Conservation (phyloP, 495 filamentous ascomycete species). For the Achaetomiella virescens region DNA sequence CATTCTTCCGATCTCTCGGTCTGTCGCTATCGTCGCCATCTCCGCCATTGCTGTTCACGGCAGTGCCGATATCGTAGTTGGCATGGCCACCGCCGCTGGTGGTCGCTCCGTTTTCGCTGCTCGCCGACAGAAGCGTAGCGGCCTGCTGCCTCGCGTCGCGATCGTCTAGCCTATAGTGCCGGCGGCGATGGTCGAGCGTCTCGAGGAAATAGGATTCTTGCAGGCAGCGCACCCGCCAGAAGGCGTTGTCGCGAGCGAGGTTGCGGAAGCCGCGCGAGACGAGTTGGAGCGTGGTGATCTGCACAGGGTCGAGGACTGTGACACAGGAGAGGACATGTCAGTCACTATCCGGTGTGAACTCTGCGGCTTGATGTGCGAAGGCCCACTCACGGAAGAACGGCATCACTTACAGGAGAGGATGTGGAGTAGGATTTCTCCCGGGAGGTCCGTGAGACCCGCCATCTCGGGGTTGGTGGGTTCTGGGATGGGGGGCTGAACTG, state of each 20-base stretch:
- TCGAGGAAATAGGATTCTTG: conserved; percentile 55
- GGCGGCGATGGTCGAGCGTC: conserved; percentile 40
- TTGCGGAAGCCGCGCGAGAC: conserved; percentile 60
- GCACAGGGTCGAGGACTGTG: conserved; percentile 59
- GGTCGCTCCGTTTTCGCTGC: neutral
- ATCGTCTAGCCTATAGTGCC: conserved; percentile 28
- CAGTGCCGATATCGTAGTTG: neutral
- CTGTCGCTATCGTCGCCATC: neutral
- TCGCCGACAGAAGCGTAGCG: neutral
- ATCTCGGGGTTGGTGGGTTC: neutral
- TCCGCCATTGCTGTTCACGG: neutral
- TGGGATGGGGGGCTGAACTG: neutral
- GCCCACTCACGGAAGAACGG: neutral
- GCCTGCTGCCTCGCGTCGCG: conserved; percentile 7
- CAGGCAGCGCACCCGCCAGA: conserved; percentile 74
- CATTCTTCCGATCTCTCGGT: neutral
- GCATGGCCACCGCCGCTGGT: neutral
- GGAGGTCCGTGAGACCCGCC: conserved; percentile 48
- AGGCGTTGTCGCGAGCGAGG: conserved; percentile 66
- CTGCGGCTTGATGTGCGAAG: neutral
- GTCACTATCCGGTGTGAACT: no score
- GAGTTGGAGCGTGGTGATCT: conserved; percentile 65
- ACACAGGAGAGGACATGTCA: neutral
- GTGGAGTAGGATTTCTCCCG: conserved; percentile 71
- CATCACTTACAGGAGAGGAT: conserved; percentile 61